Evolutionary conservation across 306 rosid species (phyloP).

Genomic region (Malus asiatica): DNA sequence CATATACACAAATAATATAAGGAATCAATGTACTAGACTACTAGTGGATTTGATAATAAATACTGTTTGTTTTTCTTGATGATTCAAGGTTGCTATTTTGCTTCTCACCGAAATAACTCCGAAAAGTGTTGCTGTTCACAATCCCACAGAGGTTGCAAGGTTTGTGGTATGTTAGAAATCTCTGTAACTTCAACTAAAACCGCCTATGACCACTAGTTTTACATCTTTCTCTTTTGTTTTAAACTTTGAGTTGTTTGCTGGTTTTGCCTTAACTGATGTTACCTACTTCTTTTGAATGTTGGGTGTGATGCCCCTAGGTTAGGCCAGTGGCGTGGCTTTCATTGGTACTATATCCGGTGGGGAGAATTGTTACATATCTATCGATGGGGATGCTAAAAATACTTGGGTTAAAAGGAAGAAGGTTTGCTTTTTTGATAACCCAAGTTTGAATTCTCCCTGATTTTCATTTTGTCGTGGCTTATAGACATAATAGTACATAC

Average conservation of each 20-base stretch:
- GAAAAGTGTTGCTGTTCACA: constrained; percentile 94
- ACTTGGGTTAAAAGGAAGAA: constrained; percentile 94
- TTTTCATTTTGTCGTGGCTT: neutral
- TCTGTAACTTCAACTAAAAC: neutral
- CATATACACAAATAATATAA: neutral
- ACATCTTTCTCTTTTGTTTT: constrained; percentile 10
- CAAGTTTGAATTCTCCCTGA: constrained; percentile 7
- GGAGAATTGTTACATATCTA: constrained; percentile 83
- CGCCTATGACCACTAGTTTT: neutral
- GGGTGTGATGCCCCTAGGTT: constrained; percentile 58
- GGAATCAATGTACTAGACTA: neutral
- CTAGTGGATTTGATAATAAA: neutral
- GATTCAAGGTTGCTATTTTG: constrained; percentile 83
- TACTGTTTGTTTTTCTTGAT: constrained; percentile 7
- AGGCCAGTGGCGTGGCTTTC: constrained; percentile 99
- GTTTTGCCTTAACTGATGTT: constrained; percentile 9
- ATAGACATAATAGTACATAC: neutral
- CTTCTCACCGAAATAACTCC: constrained; percentile 99
- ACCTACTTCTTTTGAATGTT: constrained; percentile 11
- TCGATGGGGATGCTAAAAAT: constrained; percentile 97
- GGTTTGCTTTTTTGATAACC: constrained; percentile 40
- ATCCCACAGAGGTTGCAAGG: constrained; percentile 93
- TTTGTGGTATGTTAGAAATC: constrained; percentile 67
- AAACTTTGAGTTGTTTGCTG: neutral
- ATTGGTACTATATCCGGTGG: constrained; percentile 78